These are phyloP conservation scores for Penicillium bovifimosum DNA, from an alignment of 495 filamentous ascomycete species.

Conservation along the genomic window DNA sequence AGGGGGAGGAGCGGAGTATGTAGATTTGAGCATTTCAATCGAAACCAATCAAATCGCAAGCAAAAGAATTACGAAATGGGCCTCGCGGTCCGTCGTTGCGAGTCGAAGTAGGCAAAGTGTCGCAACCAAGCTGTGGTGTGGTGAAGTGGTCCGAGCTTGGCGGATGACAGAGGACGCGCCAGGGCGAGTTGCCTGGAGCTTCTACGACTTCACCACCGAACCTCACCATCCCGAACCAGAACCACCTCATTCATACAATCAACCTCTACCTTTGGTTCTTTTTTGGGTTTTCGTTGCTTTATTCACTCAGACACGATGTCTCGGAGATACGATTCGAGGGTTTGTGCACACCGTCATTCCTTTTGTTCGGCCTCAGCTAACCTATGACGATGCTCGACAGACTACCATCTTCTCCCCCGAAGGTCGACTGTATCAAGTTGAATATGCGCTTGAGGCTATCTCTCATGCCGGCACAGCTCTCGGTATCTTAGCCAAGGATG, in stretches of 20 bases:
- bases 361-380: conserved; percentile 40
- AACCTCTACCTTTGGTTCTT: conserved; percentile 5
- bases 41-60: not conserved
- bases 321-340: conserved; percentile 95
- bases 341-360: conserved; percentile 41
- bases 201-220: conserved; percentile 21
- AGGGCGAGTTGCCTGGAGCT: conserved; percentile 45
- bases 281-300: conserved; percentile 8
- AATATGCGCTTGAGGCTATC: conserved; percentile 98
- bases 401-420: conserved; percentile 99
- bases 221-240: conserved; percentile 15
- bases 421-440: conserved; percentile 96
- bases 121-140: conserved; percentile 28
- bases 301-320: conserved; percentile 61
- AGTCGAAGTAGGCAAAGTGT: conserved; percentile 13
- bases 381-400: conserved; percentile 50
- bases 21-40: conserved; percentile 38
- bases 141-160: conserved; percentile 45
- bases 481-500: conserved; percentile 94
- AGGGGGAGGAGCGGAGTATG: conserved; percentile 45
- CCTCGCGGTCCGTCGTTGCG: not conserved
- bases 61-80: not conserved
- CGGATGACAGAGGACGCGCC: conserved; percentile 42
- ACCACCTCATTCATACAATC: conserved; percentile 3
- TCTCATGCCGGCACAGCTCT: conserved; percentile 96